phyloP scores from a whole-genome alignment of 2,329 filamentous ascomycete genomes.

The Elsinoe australis region DNA sequence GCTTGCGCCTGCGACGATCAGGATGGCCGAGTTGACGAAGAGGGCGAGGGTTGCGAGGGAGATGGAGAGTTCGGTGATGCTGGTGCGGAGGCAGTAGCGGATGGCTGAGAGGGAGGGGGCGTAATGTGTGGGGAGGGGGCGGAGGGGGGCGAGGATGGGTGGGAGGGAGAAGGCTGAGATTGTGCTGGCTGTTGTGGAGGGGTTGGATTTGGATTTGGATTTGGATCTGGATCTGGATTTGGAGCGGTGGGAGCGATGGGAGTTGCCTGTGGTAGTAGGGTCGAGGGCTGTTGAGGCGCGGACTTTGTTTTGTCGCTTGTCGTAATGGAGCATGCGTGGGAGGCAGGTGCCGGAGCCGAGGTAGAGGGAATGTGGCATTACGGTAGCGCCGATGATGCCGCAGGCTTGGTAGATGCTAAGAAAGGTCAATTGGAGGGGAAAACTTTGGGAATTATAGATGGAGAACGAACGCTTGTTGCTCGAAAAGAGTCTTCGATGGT shows the following conservation, averaged over 20 bases:
- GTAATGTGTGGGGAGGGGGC: constrained; percentile 28
- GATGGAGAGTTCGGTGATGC: constrained; percentile 50
- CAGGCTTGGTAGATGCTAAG: constrained; percentile 58
- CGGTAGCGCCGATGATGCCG: constrained; percentile 68
- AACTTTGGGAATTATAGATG: neutral
- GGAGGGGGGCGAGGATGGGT: constrained; percentile 24
- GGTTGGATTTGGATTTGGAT: constrained; percentile 22
- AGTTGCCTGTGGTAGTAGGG: neutral
- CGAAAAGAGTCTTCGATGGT: constrained; percentile 51
- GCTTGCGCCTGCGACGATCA: constrained; percentile 51
- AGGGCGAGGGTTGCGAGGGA: constrained; percentile 27
- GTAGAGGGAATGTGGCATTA: constrained; percentile 63
- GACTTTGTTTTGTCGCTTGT: constrained; percentile 31
- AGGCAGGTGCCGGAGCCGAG: constrained; percentile 64
- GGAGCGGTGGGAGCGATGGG: neutral
- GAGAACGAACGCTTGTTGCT: constrained; percentile 42
- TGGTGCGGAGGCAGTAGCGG: constrained; percentile 55
- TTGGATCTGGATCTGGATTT: constrained; percentile 41
- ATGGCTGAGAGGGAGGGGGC: constrained; percentile 66
- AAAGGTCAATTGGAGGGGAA: constrained; percentile 20
- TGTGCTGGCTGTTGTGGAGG: constrained; percentile 17
- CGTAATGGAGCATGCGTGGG: constrained; percentile 57
- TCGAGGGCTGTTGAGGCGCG: neutral
- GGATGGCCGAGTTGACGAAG: constrained; percentile 31
- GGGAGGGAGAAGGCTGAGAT: constrained; percentile 17